Percentiles rank a stretch among this genome's conserved stretches.
These are phyloP conservation scores for Phoma sp. DNA, from an alignment of 2,329 filamentous ascomycete species.

Conservation along the genomic window DNA sequence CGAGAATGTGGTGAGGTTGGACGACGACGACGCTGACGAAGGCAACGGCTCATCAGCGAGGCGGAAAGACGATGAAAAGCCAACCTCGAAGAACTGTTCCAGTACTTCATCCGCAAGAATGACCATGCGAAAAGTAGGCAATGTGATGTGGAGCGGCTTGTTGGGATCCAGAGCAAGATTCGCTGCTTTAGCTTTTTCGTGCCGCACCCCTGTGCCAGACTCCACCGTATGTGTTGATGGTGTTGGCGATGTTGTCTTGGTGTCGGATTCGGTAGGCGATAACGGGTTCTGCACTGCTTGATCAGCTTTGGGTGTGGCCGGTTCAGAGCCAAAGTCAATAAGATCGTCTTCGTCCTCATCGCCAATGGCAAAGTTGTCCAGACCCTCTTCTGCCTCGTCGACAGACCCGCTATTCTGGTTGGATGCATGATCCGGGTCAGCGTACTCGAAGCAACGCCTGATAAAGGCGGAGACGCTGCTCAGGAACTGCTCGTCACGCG, in stretches of 20 bases:
- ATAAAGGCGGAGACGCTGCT: constrained; percentile 96
- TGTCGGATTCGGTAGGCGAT: constrained; percentile 31
- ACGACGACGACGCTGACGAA: constrained; percentile 60
- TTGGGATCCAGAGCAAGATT: constrained; percentile 92
- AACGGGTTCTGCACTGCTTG: constrained; percentile 36
- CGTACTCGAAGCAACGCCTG: constrained; percentile 94
- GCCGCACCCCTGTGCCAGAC: constrained; percentile 41
- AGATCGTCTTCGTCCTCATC: constrained; percentile 71
- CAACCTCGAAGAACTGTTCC: constrained; percentile 96
- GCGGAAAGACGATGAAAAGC: constrained; percentile 91
- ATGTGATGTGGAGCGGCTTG: constrained; percentile 91
- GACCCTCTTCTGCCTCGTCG: constrained; percentile 31
- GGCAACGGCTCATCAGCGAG: constrained; percentile 70
- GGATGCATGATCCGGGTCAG: constrained; percentile 81
- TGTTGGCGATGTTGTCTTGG: constrained; percentile 36
- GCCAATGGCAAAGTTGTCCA: constrained; percentile 75
- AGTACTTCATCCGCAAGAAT: constrained; percentile 94
- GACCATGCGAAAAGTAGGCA: constrained; percentile 98
- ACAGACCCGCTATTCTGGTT: constrained; percentile 55
- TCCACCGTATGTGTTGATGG: constrained; percentile 31
- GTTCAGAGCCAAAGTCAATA: constrained; percentile 60
- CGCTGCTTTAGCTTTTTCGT: constrained; percentile 71
- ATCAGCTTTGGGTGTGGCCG: constrained; percentile 36
- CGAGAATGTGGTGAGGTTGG: constrained; percentile 84
- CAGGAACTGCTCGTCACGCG: constrained; percentile 84